Percentiles rank a stretch among this genome's conserved stretches.
Evolutionary conservation across 2,329 filamentous ascomycete genomes (phyloP).

Genomic region (Colletotrichum brevisporum): DNA sequence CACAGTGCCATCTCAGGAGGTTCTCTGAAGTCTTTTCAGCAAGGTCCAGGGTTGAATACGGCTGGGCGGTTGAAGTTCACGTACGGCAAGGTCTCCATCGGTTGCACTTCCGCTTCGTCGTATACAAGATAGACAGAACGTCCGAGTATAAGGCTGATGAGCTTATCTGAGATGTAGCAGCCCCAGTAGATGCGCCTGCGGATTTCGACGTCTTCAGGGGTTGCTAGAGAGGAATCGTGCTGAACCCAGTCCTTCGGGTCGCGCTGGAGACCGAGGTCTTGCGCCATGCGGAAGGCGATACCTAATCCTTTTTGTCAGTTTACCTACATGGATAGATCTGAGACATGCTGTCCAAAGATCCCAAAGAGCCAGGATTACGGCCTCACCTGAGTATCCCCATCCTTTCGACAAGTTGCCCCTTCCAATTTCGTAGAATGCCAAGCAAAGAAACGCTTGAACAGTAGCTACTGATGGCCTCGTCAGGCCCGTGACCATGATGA

Average conservation of each 20-base stretch:
- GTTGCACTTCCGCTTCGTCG: slow-evolving; percentile 38
- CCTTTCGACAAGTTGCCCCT: slow-evolving; percentile 47
- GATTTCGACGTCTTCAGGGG: slow-evolving; percentile 46
- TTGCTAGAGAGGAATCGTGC: slow-evolving; percentile 42
- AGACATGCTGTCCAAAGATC: not conserved
- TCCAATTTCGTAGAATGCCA: slow-evolving; percentile 48
- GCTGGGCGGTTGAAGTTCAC: not conserved
- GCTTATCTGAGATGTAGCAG: slow-evolving; percentile 48
- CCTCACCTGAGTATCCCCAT: slow-evolving; percentile 46
- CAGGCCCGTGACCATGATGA: slow-evolving; percentile 45
- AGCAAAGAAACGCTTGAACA: slow-evolving; percentile 46
- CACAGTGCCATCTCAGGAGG: slow-evolving; percentile 43
- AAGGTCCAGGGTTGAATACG: not conserved
- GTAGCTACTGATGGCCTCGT: slow-evolving; percentile 43
- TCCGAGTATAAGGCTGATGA: slow-evolving; percentile 43
- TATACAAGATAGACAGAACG: slow-evolving; percentile 39
- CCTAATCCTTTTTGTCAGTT: slow-evolving; percentile 26
- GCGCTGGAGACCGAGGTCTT: slow-evolving; percentile 48
- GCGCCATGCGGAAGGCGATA: slow-evolving; percentile 49
- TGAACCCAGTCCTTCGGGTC: slow-evolving; percentile 45
- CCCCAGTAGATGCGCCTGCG: slow-evolving; percentile 49
- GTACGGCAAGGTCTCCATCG: slow-evolving; percentile 30
- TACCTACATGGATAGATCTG: not conserved
- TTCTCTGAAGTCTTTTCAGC: slow-evolving; percentile 24
- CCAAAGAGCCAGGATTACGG: not conserved